Conservation (phyloP, 768 basidiomycete species). For the Ramaria sp. region DNA sequence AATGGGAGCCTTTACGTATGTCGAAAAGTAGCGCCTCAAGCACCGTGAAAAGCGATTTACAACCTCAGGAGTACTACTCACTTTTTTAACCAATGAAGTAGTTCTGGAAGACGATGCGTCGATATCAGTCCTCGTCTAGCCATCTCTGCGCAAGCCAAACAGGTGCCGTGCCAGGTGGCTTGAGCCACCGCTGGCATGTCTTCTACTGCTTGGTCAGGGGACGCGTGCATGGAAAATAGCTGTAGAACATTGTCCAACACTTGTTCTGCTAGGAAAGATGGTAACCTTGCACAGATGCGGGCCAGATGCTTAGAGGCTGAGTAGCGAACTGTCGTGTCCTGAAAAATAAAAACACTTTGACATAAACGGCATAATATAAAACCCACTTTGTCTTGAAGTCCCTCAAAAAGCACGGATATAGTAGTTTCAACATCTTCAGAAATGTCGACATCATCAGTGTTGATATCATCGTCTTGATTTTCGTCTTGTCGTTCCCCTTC, state of each 20-base stretch:
- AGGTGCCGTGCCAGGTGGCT: constrained; percentile 90
- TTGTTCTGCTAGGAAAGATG: constrained; percentile 62
- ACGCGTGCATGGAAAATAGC: constrained; percentile 68
- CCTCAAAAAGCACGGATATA: constrained; percentile 60
- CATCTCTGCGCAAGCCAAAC: constrained; percentile 86
- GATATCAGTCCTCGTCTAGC: constrained; percentile 70
- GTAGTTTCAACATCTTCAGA: constrained; percentile 70
- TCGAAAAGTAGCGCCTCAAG: constrained; percentile 84
- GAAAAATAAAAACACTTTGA: constrained; percentile 5
- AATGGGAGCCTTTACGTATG: constrained; percentile 83
- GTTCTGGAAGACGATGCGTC: constrained; percentile 41
- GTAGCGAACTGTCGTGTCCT: constrained; percentile 95
- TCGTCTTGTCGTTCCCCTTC: constrained; percentile 10
- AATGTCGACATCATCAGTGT: constrained; percentile 40
- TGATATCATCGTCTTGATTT: constrained; percentile 14
- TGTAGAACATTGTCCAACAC: constrained; percentile 71
- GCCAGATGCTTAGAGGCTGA: constrained; percentile 90
- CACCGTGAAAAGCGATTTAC: neutral
- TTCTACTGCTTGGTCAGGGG: constrained; percentile 47
- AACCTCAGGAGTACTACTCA: constrained; percentile 17
- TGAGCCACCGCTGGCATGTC: constrained; percentile 74
- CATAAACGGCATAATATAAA: neutral
- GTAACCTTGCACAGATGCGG: constrained; percentile 72
- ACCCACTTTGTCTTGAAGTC: constrained; percentile 72
- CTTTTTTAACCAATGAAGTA: constrained; percentile 82